Evolutionary conservation across 257 asterid species (phyloP).

Genomic region (Nicotiana undulata): DNA sequence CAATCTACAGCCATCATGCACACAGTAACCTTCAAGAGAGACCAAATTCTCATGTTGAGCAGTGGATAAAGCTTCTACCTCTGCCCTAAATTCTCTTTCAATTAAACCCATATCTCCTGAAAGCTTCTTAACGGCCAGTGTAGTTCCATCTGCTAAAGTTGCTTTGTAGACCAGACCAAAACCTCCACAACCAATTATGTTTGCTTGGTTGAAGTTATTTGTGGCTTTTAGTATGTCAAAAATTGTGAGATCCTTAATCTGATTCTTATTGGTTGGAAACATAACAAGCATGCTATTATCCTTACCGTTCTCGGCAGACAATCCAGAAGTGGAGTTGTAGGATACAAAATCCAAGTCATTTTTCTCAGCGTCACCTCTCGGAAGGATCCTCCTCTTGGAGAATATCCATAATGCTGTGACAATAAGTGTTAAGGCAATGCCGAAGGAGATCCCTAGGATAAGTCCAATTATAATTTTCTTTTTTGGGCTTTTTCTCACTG

Average conservation of each 20-base stretch:
- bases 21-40: constrained; percentile 80
- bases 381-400: constrained; percentile 56
- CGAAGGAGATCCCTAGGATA: constrained; percentile 57
- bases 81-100: constrained; percentile 97
- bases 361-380: constrained; percentile 42
- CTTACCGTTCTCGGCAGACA: constrained; percentile 48
- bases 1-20: constrained; percentile 77
- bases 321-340: constrained; percentile 59
- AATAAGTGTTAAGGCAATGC: constrained; percentile 42
- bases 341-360: constrained; percentile 46
- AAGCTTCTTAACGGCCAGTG: constrained; percentile 85
- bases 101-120: constrained; percentile 92
- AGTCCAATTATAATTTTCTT: constrained; percentile 61
- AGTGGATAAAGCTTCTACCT: constrained; percentile 88
- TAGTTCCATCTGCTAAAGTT: constrained; percentile 56
- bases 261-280: constrained; percentile 59
- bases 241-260: constrained; percentile 57
- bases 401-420: constrained; percentile 58
- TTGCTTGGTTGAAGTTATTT: constrained; percentile 76
- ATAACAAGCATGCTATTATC: constrained; percentile 65
- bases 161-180: constrained; percentile 93
- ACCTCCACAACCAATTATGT: constrained; percentile 94
- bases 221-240: constrained; percentile 80
- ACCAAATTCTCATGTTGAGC: constrained; percentile 89
- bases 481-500: constrained; percentile 30